Conservation (phyloP, 257 asterid species). For the Cruciata laevipes region DNA sequence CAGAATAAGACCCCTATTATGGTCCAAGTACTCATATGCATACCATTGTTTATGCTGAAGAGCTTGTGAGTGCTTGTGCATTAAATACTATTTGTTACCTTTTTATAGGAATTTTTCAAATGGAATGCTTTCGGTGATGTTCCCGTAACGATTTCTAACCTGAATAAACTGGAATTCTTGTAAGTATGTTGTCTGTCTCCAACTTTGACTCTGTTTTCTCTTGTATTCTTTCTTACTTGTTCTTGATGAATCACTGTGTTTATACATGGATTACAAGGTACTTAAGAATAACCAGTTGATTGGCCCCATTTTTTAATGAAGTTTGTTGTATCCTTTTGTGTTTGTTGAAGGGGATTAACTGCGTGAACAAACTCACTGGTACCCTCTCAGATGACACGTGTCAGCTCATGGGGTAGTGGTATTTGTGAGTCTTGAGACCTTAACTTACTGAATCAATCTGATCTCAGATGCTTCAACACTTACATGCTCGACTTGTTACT, state of each 20-base stretch:
- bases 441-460: not conserved
- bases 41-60: no score
- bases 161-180: slow-evolving; percentile 81
- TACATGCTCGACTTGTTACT: not conserved
- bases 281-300: slow-evolving; percentile 73
- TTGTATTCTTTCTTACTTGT: not conserved
- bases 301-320: slow-evolving; percentile 46
- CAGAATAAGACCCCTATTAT: no score
- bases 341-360: slow-evolving; percentile 50
- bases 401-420: slow-evolving; percentile 93
- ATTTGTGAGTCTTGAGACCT: slow-evolving; percentile 57
- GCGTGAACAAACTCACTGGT: slow-evolving; percentile 85
- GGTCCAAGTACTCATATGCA: no score
- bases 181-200: slow-evolving; percentile 18
- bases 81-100: not conserved
- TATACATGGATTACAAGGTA: slow-evolving; percentile 32
- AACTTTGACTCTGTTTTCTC: not conserved
- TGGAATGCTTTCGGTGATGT: slow-evolving; percentile 83
- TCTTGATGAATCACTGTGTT: not conserved
- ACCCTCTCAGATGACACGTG: slow-evolving; percentile 87
- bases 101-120: slow-evolving; percentile 75
- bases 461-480: not conserved
- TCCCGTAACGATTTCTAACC: slow-evolving; percentile 87
- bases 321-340: not conserved
- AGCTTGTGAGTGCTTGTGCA: slow-evolving; percentile 45